These are phyloP conservation scores for Termitomyces eurrhizus DNA, from an alignment of 768 basidiomycete species.

Conservation along the genomic window DNA sequence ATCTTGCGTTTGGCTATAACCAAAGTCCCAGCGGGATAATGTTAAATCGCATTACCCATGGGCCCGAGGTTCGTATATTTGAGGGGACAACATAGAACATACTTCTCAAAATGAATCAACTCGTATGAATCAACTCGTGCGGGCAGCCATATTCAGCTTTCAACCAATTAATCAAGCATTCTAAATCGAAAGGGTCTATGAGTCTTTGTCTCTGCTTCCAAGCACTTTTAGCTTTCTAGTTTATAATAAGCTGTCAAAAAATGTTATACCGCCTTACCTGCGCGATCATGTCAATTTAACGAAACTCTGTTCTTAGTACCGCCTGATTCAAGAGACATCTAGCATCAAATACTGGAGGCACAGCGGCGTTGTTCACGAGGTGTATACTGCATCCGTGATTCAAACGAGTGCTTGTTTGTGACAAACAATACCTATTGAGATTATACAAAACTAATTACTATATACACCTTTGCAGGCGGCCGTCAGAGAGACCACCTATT, in stretches of 20 bases:
- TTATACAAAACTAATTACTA: not conserved
- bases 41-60: not conserved
- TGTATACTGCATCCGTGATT: not conserved
- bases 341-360: not conserved
- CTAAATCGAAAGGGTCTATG: not conserved
- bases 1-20: not conserved
- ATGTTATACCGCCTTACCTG: not conserved
- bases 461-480: not conserved
- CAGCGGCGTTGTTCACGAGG: not conserved
- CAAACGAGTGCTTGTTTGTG: not conserved
- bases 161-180: not conserved
- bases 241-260: constrained; percentile 5
- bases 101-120: not conserved
- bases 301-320: not conserved
- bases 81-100: not conserved
- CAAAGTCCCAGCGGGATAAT: not conserved
- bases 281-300: constrained; percentile 1
- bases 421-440: not conserved
- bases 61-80: not conserved
- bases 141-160: not conserved
- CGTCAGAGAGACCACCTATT: not conserved
- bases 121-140: not conserved
- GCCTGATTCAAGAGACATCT: not conserved
- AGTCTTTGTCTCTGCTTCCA: not conserved
- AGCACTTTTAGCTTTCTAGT: not conserved